These are phyloP conservation scores for Thelonectria discophora DNA, from an alignment of 2,329 filamentous ascomycete genomes.

Conservation along the genomic window DNA sequence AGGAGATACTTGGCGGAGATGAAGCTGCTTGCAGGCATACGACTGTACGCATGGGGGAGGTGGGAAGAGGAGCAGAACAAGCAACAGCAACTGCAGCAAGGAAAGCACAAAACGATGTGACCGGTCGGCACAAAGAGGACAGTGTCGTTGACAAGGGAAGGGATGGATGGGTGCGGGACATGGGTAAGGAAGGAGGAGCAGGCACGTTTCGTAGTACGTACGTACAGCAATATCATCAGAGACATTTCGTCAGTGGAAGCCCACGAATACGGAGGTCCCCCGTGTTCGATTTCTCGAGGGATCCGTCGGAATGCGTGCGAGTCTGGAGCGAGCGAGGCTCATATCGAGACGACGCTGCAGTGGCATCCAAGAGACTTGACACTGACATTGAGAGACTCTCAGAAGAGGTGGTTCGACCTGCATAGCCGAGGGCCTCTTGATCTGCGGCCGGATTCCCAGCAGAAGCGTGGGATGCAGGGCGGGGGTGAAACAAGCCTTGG, in stretches of 20 bases:
- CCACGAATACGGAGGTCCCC: too few relatives aligned
- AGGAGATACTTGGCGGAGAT: not conserved
- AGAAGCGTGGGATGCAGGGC: constrained; percentile 45
- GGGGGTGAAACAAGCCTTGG: constrained; percentile 39
- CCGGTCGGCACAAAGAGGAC: not conserved
- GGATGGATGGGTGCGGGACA: constrained; percentile 7
- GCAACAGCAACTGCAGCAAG: constrained; percentile 3
- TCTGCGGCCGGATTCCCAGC: constrained; percentile 48
- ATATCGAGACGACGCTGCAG: not conserved
- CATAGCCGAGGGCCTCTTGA: constrained; percentile 52
- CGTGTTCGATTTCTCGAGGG: not conserved
- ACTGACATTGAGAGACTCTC: not conserved
- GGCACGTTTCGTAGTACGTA: not conserved
- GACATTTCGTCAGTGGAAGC: constrained; percentile 17
- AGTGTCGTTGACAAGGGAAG: constrained; percentile 6
- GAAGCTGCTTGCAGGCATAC: not conserved
- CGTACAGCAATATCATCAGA: constrained; percentile 26
- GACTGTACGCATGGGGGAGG: too few relatives aligned
- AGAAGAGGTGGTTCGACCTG: constrained; percentile 45
- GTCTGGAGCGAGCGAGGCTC: not conserved
- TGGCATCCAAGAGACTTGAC: not conserved
- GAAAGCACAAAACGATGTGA: constrained; percentile 2
- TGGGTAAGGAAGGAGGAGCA: constrained; percentile 2
- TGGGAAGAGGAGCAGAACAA: not conserved
- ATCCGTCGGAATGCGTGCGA: not conserved